phyloP scores from a whole-genome alignment of 106 monocot genomes.

The Agapanthus africanus region DNA sequence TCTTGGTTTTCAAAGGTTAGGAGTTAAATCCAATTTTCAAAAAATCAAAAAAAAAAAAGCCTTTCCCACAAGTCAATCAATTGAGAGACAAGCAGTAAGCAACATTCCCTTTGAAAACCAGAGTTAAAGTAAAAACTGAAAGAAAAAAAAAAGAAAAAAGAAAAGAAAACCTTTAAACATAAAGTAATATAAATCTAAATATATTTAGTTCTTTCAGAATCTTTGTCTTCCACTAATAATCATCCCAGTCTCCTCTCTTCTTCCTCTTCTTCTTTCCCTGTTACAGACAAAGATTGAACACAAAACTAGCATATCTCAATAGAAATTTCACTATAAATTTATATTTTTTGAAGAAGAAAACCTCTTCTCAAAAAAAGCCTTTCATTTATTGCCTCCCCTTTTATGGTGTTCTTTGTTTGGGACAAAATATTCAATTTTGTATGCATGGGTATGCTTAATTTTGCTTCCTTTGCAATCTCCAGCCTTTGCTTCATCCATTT shows the following conservation, averaged over 20 bases:
- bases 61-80: too few species aligned
- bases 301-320: background rate
- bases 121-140: too few species aligned
- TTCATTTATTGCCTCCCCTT: background rate
- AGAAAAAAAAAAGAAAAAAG: too few species aligned
- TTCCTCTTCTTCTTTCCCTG: background rate
- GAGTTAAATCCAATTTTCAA: too few species aligned
- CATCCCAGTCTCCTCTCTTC: background rate
- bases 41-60: too few species aligned
- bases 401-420: background rate
- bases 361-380: background rate
- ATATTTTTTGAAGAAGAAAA: background rate
- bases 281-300: background rate
- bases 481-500: background rate
- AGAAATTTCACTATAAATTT: background rate
- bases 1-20: too few species aligned
- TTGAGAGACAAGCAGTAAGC: too few species aligned
- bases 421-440: background rate
- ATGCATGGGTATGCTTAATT: background rate
- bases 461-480: background rate
- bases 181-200: too few species aligned
- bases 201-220: slow-evolving; percentile 7
- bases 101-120: too few species aligned
- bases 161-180: too few species aligned
- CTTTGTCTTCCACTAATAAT: slow-evolving; percentile 2